A percentile compares a stretch with the other conserved stretches of the same genome.
Conservation (phyloP, 345 rosid species). For the Citrus hindsii region DNA sequence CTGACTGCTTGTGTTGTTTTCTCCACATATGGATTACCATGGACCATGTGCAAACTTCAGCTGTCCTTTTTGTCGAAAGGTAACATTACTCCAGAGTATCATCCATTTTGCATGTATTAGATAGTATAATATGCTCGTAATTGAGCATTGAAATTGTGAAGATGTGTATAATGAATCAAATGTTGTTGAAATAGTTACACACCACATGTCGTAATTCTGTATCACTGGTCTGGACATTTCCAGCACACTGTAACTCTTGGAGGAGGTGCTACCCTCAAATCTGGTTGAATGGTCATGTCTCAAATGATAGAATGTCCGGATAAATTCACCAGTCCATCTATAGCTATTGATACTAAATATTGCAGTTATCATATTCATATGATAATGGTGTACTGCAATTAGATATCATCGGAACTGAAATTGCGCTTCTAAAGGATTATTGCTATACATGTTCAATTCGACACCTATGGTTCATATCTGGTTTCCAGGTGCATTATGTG, state of each 20-base stretch:
- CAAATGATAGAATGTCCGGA: not conserved
- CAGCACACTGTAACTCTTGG: not conserved
- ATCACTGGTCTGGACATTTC: not conserved
- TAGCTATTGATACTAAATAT: not conserved
- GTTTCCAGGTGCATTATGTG: not conserved
- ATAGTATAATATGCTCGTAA: not conserved
- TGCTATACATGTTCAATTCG: not conserved
- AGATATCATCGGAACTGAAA: not conserved
- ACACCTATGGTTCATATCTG: not conserved
- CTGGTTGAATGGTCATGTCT: not conserved
- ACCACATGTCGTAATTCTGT: not conserved
- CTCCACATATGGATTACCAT: slow-evolving; percentile 17
- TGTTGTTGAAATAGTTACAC: not conserved
- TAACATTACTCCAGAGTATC: slow-evolving; percentile 24
- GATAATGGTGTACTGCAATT: not conserved
- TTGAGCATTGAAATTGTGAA: not conserved
- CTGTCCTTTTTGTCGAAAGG: slow-evolving; percentile 98
- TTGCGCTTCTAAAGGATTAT: not conserved
- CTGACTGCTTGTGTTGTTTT: slow-evolving; percentile 19
- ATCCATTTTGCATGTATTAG: not conserved
- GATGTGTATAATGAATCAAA: not conserved
- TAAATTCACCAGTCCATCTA: not conserved
- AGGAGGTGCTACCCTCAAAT: not conserved
- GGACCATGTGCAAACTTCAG: slow-evolving; percentile 42
- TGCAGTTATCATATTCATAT: not conserved